Conservation (phyloP, 2,329 filamentous ascomycete genomes). For the Emergomyces orientalis region DNA sequence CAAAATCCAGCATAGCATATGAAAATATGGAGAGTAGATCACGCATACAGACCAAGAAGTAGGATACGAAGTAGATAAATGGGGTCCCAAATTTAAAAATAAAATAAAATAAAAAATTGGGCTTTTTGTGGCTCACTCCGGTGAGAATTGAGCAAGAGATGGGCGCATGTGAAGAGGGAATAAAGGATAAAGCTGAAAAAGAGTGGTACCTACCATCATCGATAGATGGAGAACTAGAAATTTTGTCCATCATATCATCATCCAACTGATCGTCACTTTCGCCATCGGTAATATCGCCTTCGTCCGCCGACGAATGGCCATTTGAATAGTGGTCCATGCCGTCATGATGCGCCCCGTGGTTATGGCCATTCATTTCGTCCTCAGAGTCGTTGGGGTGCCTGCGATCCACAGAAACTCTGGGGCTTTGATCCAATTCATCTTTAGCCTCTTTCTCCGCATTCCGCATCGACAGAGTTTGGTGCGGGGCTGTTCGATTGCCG, state of each 20-base stretch:
- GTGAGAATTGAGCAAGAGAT: not conserved
- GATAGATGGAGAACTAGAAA: conserved; percentile 96
- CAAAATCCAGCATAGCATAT: not conserved
- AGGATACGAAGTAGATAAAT: not conserved
- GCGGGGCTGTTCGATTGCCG: conserved; percentile 55
- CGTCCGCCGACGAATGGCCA: conserved; percentile 15
- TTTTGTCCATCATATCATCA: conserved; percentile 96
- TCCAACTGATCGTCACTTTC: conserved; percentile 63
- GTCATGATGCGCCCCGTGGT: conserved; percentile 14
- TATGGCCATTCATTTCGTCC: conserved; percentile 22
- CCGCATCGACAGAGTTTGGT: conserved; percentile 77
- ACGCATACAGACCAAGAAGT: not conserved
- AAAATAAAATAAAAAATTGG: not conserved
- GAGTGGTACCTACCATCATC: conserved; percentile 77
- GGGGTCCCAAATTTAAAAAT: not conserved
- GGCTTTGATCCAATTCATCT: conserved; percentile 60
- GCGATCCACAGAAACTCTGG: conserved; percentile 50
- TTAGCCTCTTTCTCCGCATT: conserved; percentile 68
- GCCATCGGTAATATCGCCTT: conserved; percentile 27
- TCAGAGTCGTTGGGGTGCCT: conserved; percentile 28
- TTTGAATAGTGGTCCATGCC: conserved; percentile 3
- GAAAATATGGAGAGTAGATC: not conserved
- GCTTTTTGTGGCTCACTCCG: not conserved
- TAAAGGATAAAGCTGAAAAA: not conserved
- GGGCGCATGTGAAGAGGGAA: conserved; percentile 22